Evolutionary conservation across 1,284 basidiomycete genomes (phyloP), one percentile per base, ranked within the genome.

Genomic region (Puccinia novopanici): DNA sequence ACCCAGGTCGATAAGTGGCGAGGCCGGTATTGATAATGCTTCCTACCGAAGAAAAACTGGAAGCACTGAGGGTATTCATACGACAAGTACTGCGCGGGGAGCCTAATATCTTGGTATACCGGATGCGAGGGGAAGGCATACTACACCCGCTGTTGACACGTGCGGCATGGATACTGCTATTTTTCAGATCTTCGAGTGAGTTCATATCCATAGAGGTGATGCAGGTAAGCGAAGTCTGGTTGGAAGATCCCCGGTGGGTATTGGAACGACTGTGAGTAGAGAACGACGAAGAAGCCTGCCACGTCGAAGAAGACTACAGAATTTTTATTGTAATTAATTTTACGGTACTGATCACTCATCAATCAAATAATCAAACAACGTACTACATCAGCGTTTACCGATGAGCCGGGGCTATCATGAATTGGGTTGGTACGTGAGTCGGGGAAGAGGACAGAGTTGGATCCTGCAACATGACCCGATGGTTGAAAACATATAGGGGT

Each of bases 401-500:
- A 74, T 42, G 72, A 74, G 12, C 55, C 37, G 40, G 72, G 55
- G 54, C 72, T 74, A 40, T 59, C 55, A 10, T 59, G 54, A 59
- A 9, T 37, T 45, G 15, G 54, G 15, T 27, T 45, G n/a, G 12
- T 13, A 15, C 55, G 48, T 42, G 76, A 79, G 45, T 79, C 55
- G n/a, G 76, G 76, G 27, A 79, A 79, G 27, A 79, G 67, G 55
- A 79, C 76, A n/a, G 76, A 79, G 57, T 79, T 79, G 50, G 76
- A 79, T 54, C 76, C 67, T 24, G 57, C 30, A 45, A 42, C 34
- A 30, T 48, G 67, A 22, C 37, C 48, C 10, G 22, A 27, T 37
- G 67, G 6, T 27, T 40, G 65, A 24, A 52, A 6, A 54, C 17
- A 30, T 27, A 45, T 45, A 22, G 54, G 37, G 40, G 27, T 45